These are phyloP conservation scores for Tolypocladium paradoxum DNA, from an alignment of 2,329 filamentous ascomycete genomes.

Conservation along the genomic window DNA sequence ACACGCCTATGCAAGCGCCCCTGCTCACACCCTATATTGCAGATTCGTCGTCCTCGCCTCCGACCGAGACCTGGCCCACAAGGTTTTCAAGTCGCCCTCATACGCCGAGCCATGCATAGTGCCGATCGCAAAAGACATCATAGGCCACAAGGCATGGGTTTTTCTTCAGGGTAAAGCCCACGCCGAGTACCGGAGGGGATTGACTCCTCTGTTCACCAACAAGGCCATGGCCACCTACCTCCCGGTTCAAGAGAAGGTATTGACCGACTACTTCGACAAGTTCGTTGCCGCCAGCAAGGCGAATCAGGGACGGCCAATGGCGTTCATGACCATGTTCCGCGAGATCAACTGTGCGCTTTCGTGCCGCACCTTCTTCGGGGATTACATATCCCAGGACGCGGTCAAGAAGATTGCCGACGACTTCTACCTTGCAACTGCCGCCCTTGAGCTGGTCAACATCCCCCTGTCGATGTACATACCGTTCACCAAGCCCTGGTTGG, in stretches of 20 bases:
- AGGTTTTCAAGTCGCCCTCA: constrained; percentile 68
- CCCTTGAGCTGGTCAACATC: constrained; percentile 71
- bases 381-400: constrained; percentile 63
- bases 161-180: constrained; percentile 69
- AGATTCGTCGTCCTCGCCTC: constrained; percentile 74
- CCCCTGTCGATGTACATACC: constrained; percentile 59
- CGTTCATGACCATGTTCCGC: constrained; percentile 63
- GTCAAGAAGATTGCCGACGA: constrained; percentile 69
- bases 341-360: constrained; percentile 72
- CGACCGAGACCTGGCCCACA: constrained; percentile 67
- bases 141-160: constrained; percentile 65
- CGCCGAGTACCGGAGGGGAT: constrained; percentile 66
- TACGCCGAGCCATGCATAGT: constrained; percentile 72
- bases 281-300: constrained; percentile 50
- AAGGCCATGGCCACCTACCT: constrained; percentile 61
- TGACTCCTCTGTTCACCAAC: constrained; percentile 65
- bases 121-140: constrained; percentile 62
- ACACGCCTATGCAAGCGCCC: fast-evolving
- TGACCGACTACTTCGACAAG: constrained; percentile 56
- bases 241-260: constrained; percentile 63
- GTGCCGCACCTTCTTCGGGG: constrained; percentile 68
- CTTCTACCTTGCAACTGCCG: constrained; percentile 68
- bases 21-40: background rate
- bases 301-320: constrained; percentile 43
- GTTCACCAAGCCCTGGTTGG: constrained; percentile 66